Evolutionary conservation across 495 filamentous ascomycete genomes (phyloP).

Genomic region (Penicillium longicatenatum): DNA sequence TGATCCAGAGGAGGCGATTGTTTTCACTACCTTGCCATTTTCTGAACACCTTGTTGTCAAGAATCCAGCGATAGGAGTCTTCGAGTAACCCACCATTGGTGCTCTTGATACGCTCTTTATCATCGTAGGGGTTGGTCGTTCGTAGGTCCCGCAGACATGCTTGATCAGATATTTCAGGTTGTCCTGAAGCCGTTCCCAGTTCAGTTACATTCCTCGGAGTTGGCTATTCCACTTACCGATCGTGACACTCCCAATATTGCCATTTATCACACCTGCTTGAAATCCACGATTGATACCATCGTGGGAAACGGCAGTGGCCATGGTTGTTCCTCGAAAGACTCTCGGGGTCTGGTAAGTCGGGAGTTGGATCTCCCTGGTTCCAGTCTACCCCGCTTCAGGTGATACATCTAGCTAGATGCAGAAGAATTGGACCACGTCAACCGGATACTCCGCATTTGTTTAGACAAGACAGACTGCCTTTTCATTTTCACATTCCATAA

Average conservation of each 20-base stretch:
- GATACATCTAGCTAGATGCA: constrained; percentile 8
- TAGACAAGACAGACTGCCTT: constrained; percentile 3
- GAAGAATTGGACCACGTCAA: constrained; percentile 4
- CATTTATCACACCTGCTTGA: constrained; percentile 2
- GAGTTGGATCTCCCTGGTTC: background rate
- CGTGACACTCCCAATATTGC: constrained; percentile 3
- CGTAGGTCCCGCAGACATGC: constrained; percentile 13
- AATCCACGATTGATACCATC: background rate
- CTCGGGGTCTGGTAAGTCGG: background rate
- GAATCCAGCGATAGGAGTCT: constrained; percentile 47
- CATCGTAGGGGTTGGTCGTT: constrained; percentile 39
- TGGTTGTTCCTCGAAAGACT: background rate
- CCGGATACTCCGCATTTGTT: constrained; percentile 1
- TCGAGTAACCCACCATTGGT: constrained; percentile 38
- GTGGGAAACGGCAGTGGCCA: constrained; percentile 8
- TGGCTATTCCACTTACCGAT: constrained; percentile 4
- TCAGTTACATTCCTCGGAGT: background rate
- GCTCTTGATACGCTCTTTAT: no score
- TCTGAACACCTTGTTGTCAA: constrained; percentile 38
- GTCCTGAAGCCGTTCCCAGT: constrained; percentile 4
- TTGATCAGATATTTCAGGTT: constrained; percentile 8
- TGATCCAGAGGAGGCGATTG: constrained; percentile 7
- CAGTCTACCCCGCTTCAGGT: constrained; percentile 11
- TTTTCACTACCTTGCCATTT: constrained; percentile 19
- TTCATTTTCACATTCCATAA: constrained; percentile 10